These are phyloP conservation scores for Citrus mangshanensis DNA, from an alignment of 345 rosid genomes.

Conservation along the genomic window DNA sequence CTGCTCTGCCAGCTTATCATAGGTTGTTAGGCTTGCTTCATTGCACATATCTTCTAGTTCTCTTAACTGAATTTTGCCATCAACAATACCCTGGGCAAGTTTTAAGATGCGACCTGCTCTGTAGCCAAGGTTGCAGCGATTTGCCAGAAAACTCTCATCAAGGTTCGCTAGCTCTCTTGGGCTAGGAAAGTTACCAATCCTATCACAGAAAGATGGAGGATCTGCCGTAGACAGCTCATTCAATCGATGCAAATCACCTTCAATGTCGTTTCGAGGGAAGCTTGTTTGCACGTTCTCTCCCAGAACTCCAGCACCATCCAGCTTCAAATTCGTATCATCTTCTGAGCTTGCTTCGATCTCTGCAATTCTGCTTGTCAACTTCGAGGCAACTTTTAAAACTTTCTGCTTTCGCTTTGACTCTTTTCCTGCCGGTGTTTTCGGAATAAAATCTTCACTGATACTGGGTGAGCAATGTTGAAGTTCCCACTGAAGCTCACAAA, in stretches of 20 bases:
- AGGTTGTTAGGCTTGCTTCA: slow-evolving; percentile 18
- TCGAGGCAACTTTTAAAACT: slow-evolving; percentile 9
- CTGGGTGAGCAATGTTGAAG: slow-evolving; percentile 18
- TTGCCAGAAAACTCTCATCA: slow-evolving; percentile 40
- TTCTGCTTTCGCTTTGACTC: slow-evolving; percentile 22
- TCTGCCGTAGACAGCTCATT: too few species aligned
- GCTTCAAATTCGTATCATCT: not conserved
- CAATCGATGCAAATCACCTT: not conserved
- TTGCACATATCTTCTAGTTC: slow-evolving; percentile 34
- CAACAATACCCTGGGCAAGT: slow-evolving; percentile 39
- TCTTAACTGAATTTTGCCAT: slow-evolving; percentile 34
- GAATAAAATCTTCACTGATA: slow-evolving; percentile 17
- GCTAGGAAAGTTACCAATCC: slow-evolving; percentile 41
- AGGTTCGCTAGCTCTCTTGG: slow-evolving; percentile 43
- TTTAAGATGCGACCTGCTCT: slow-evolving; percentile 47
- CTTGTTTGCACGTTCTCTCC: not conserved
- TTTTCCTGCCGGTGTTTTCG: slow-evolving; percentile 28
- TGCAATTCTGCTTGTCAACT: slow-evolving; percentile 13
- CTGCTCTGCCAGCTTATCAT: slow-evolving; percentile 26
- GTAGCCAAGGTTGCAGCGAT: slow-evolving; percentile 47
- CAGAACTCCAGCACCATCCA: not conserved
- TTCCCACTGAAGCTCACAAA: slow-evolving; percentile 49
- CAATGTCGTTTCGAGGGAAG: not conserved
- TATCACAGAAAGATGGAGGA: not conserved
- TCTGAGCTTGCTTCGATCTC: not conserved